These are phyloP conservation scores for Mycosphaerella sp. DNA, from an alignment of 2,329 filamentous ascomycete species.

Conservation along the genomic window DNA sequence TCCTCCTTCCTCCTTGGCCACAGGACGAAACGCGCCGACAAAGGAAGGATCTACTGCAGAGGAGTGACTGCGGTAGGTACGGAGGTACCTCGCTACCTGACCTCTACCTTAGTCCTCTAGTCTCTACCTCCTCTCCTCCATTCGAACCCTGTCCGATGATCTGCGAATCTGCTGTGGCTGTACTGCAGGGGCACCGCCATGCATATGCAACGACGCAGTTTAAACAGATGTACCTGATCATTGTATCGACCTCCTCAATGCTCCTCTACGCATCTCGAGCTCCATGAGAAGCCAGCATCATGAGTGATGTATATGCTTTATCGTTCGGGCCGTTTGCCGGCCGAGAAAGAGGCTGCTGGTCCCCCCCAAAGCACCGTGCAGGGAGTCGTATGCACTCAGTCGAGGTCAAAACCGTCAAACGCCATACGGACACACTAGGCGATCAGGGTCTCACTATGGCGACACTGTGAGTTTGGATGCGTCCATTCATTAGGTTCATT, in stretches of 20 bases:
- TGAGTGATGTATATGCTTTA: not conserved
- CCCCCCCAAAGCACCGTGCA: not conserved
- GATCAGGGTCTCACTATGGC: conserved; percentile 2
- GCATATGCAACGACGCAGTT: not conserved
- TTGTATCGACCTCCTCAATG: not conserved
- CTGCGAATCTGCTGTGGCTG: not conserved
- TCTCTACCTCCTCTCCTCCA: too few species aligned
- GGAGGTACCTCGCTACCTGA: too few species aligned
- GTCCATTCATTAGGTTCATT: not conserved
- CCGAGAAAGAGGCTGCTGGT: not conserved
- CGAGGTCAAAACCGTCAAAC: not conserved
- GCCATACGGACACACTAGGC: not conserved
- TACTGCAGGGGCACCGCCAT: not conserved
- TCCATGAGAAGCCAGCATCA: not conserved
- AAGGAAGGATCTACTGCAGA: not conserved
- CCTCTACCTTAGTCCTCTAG: too few species aligned
- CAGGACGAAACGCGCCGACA: not conserved
- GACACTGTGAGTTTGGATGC: not conserved
- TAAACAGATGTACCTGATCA: not conserved
- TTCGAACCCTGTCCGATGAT: conserved; percentile 1
- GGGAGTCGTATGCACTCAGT: not conserved
- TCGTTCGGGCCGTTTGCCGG: not conserved
- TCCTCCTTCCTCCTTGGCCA: not conserved
- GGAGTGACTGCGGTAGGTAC: too few species aligned
- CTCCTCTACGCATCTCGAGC: not conserved